Evolutionary conservation across 352 stramenopile species (phyloP).

Genomic region (Globisporangium apiculatum): DNA sequence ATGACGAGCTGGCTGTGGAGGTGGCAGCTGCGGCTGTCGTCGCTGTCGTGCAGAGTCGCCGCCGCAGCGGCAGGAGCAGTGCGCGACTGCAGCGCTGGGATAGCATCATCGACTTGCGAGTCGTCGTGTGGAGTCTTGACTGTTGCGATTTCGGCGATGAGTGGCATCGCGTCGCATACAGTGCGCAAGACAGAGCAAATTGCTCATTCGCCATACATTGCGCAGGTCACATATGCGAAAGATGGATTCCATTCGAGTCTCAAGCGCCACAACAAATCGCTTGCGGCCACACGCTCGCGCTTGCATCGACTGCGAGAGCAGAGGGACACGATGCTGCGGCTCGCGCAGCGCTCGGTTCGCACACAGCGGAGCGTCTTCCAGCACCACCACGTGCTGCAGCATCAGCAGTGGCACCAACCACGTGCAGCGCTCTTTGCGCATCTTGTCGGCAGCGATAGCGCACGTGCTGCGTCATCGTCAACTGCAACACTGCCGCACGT

Average conservation of each 20-base stretch:
- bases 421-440: slow-evolving; percentile 7
- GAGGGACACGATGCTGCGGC: slow-evolving; percentile 3
- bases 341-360: slow-evolving; percentile 9
- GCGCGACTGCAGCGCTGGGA: not conserved
- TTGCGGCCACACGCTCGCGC: slow-evolving; percentile 2
- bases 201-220: too few relatives aligned
- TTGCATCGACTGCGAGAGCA: too few relatives aligned
- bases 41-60: not conserved
- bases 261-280: not conserved
- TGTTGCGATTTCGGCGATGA: too few relatives aligned
- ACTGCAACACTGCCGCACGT: slow-evolving; percentile 8
- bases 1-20: not conserved
- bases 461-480: too few relatives aligned
- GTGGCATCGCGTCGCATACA: too few relatives aligned
- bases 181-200: too few relatives aligned
- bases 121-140: too few relatives aligned
- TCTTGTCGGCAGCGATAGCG: not conserved
- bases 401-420: slow-evolving; percentile 1
- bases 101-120: too few relatives aligned
- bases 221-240: too few relatives aligned
- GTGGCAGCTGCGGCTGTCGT: not conserved
- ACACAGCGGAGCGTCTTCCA: not conserved
- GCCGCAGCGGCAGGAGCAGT: not conserved
- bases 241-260: too few relatives aligned
- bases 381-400: not conserved